Base-by-base conservation (phyloP, 2,329 filamentous ascomycete genomes). In the Diaporthe citriasiana region DNA sequence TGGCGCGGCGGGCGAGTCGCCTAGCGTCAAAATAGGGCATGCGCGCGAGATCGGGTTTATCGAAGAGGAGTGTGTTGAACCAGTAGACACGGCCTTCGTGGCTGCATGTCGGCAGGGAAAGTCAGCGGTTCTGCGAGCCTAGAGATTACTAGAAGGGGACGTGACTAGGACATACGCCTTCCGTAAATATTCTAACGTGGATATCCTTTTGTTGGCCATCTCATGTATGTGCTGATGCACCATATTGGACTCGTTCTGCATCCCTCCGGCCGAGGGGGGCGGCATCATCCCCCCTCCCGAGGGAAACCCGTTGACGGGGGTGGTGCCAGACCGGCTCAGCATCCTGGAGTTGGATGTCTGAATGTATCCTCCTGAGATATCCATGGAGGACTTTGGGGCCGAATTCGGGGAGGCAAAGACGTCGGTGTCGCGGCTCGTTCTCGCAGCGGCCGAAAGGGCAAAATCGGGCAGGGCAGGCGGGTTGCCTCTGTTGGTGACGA, bases 21-120 rank as follows among this genome's bases (percentile, higher is more conserved):
- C 93, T 92, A 5, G 91, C 86, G 74, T 97, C 94, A 81, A 97
- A 96, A 81, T 95, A 97, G 59, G 96, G 92, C 86, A 98, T 93
- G 80, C 93, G 92, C 69, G 89, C 86, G 45, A 98, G 88, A 82
- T 98, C 95, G 40, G 90, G 83, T 79, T 94, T 93, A 77, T 95
- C 94, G 84, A 98, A 98, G 80, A 97, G 93, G 75, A 98, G 91
- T 0, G 97, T 98, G 84, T 98, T 98, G 87, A 98, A 98, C 95
- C 97, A 98, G 86, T 97, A 98, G 55, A 98, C 92, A 74, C 95
- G 92, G 75, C 96, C 95, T 84, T 98, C 95, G 81, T 99, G 95
- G 38, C 95, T 97, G 38, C 35, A n/a, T 38, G 15, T 5, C n/a
- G 15, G 81, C 69, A 71, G 8, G 57, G 22, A n/a, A 55, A 65